Conservation (phyloP, 306 rosid genomes). For the Castanea sativa region DNA sequence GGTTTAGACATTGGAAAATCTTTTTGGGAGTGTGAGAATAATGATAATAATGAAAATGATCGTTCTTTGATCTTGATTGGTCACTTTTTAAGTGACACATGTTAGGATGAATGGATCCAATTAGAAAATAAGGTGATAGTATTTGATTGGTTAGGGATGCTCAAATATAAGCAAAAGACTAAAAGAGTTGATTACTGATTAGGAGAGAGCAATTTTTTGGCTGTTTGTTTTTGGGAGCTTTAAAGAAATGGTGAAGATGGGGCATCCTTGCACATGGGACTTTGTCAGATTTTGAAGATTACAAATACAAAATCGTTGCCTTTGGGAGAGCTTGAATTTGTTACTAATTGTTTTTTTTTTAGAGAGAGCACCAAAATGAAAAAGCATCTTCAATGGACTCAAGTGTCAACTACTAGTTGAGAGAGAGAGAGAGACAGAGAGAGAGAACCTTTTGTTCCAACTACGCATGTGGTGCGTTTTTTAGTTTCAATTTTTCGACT, state of each 20-base stretch:
- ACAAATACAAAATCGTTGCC: conserved; percentile 29
- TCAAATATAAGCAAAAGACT: conserved; percentile 14
- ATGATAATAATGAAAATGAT: conserved; percentile 23
- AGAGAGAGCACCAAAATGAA: background rate
- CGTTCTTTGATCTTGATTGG: conserved; percentile 1
- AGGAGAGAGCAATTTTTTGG: conserved; percentile 47
- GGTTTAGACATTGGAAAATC: background rate
- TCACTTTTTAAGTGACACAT: conserved; percentile 13
- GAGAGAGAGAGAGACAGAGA: conserved; percentile 2
- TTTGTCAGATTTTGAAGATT: conserved; percentile 55
- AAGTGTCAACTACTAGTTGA: conserved; percentile 15
- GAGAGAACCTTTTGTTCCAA: background rate
- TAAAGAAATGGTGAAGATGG: conserved; percentile 30
- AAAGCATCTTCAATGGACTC: conserved; percentile 17
- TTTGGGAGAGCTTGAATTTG: conserved; percentile 16
- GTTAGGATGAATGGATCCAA: background rate
- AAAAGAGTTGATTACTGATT: conserved; percentile 8
- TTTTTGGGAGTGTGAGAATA: conserved; percentile 2
- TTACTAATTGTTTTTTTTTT: background rate
- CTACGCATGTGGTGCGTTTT: conserved; percentile 15
- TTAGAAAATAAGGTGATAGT: conserved; percentile 7
- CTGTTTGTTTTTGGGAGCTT: conserved; percentile 33
- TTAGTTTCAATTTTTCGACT: background rate
- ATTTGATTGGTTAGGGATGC: conserved; percentile 39
- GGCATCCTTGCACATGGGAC: conserved; percentile 79